These are phyloP conservation scores for Lodderomyces oxycetoniae DNA, from an alignment of 1,139 yeast genomes.

Conservation along the genomic window DNA sequence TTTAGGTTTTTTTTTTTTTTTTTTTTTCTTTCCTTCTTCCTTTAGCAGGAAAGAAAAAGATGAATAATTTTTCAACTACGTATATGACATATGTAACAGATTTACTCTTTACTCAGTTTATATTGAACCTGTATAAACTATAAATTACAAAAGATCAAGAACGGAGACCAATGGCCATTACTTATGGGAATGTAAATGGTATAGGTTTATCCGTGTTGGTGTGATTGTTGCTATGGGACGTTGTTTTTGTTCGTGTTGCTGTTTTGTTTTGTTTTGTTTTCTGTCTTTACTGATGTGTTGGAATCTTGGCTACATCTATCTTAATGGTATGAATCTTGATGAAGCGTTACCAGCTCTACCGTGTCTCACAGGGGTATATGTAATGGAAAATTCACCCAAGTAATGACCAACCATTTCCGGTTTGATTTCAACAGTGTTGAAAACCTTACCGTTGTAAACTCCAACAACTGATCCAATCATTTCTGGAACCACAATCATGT, in stretches of 20 bases:
- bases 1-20: too few relatives aligned
- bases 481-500: slow-evolving; percentile 98
- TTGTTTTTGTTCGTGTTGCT: too few relatives aligned
- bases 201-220: too few relatives aligned
- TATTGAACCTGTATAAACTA: slow-evolving; percentile 9
- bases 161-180: too few relatives aligned
- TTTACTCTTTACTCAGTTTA: slow-evolving; percentile 3
- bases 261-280: too few relatives aligned
- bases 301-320: slow-evolving; percentile 20
- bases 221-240: too few relatives aligned
- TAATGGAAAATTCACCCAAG: slow-evolving; percentile 99
- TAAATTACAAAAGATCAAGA: slow-evolving; percentile 9
- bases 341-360: slow-evolving; percentile 98
- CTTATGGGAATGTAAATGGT: too few relatives aligned
- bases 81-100: too few relatives aligned
- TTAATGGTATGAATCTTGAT: slow-evolving; percentile 73
- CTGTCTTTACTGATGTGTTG: too few relatives aligned
- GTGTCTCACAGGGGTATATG: slow-evolving; percentile 99
- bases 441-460: slow-evolving; percentile 99
- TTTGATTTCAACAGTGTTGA: slow-evolving; percentile 98
- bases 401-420: slow-evolving; percentile 99
- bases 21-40: too few relatives aligned
- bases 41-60: too few relatives aligned
- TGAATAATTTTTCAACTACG: too few relatives aligned
- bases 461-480: slow-evolving; percentile 99